These are phyloP conservation scores for Vaccinium corymbosum DNA, from an alignment of 148 eudicot species.

Conservation along the genomic window DNA sequence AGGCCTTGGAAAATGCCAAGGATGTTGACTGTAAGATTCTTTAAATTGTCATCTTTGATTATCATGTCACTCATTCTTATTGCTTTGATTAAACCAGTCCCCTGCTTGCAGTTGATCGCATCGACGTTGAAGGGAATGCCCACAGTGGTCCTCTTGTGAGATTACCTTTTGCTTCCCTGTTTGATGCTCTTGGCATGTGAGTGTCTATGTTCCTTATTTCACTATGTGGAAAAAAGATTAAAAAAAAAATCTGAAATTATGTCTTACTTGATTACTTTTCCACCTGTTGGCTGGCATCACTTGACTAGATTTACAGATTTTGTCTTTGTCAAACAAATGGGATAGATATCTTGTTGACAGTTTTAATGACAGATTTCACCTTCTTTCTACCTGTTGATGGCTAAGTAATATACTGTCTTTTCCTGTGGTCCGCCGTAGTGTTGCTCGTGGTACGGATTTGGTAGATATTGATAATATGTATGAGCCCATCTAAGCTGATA, in stretches of 20 bases:
- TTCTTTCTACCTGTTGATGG: background rate
- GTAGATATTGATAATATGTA: background rate
- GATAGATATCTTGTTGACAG: background rate
- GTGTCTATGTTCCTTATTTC: slow-evolving; percentile 26
- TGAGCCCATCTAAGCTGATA: background rate
- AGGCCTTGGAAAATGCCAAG: slow-evolving; percentile 71
- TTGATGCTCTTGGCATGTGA: slow-evolving; percentile 93
- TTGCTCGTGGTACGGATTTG: background rate
- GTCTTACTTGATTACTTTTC: slow-evolving; percentile 6
- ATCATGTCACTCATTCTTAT: background rate
- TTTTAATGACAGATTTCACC: background rate
- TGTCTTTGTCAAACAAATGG: background rate
- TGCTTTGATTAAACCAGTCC: slow-evolving; percentile 22
- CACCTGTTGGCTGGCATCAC: background rate
- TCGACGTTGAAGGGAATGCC: slow-evolving; percentile 76
- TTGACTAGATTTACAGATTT: background rate
- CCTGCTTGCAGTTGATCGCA: slow-evolving; percentile 72
- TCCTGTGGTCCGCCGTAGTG: background rate
- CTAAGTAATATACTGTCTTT: background rate
- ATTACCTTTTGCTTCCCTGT: slow-evolving; percentile 83
- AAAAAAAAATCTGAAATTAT: background rate
- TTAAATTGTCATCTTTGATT: slow-evolving; percentile 5
- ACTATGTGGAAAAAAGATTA: background rate
- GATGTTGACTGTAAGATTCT: slow-evolving; percentile 72
- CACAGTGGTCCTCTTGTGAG: slow-evolving; percentile 64